Conservation (phyloP, 495 filamentous ascomycete species). For the Hypoxylon fragiforme region DNA sequence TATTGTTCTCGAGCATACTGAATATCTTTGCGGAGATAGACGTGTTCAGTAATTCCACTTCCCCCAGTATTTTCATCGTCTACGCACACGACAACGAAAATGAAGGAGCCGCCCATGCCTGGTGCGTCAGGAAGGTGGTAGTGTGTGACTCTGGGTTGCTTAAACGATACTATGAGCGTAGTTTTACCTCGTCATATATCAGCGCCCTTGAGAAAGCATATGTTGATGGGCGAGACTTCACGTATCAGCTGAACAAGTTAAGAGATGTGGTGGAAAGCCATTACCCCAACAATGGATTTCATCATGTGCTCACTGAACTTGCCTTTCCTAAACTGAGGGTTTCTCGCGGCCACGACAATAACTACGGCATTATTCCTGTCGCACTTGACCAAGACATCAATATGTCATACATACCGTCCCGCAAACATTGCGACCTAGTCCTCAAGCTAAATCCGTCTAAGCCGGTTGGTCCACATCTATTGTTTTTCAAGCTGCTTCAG, state of each 20-base stretch:
- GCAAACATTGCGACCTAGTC: background rate
- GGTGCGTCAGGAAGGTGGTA: background rate
- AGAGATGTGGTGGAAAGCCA: background rate
- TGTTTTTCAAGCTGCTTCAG: slow-evolving; percentile 4
- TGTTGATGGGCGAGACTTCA: background rate
- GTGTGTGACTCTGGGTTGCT: slow-evolving; percentile 5
- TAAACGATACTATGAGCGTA: slow-evolving; percentile 2
- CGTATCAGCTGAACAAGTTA: background rate
- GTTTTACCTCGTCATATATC: slow-evolving; percentile 3
- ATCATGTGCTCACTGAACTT: slow-evolving; percentile 16
- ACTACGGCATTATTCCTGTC: slow-evolving; percentile 2
- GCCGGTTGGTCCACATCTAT: background rate
- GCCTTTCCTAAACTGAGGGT: background rate
- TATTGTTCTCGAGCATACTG: background rate
- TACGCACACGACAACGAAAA: slow-evolving; percentile 5
- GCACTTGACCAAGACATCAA: background rate
- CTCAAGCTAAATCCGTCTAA: slow-evolving; percentile 2
- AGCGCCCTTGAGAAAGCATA: background rate
- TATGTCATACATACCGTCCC: background rate
- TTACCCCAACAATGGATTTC: background rate
- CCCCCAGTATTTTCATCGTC: slow-evolving; percentile 6
- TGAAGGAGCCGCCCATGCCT: background rate
- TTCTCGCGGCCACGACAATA: background rate
- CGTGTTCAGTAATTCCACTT: slow-evolving; percentile 2
- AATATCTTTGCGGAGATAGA: background rate